A percentile compares a stretch with the other conserved stretches of the same genome.
Evolutionary conservation across 345 rosid species (phyloP).

Genomic region (Ailanthus altissimus): DNA sequence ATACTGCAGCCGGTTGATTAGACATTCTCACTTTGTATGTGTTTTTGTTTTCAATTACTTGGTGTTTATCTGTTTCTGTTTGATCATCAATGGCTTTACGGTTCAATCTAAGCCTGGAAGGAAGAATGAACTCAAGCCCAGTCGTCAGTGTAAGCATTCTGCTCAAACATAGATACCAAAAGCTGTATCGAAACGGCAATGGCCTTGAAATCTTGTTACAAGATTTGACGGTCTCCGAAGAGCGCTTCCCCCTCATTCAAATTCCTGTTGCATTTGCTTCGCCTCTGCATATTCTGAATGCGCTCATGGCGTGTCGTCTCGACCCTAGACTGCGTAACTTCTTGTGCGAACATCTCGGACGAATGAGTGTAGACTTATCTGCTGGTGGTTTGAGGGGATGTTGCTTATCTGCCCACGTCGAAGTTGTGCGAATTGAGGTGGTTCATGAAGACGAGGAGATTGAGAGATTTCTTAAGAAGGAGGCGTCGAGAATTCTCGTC

Average conservation of each 20-base stretch:
- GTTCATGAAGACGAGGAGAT: not conserved
- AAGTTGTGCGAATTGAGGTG: not conserved
- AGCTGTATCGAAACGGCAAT: not conserved
- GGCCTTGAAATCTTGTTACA: not conserved
- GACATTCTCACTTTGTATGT: too few species aligned
- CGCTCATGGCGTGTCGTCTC: not conserved
- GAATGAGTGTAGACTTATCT: not conserved
- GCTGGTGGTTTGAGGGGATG: not conserved
- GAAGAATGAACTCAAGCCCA: not conserved
- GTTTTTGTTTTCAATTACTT: not conserved
- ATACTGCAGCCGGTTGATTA: too few species aligned
- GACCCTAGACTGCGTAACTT: not conserved
- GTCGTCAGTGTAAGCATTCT: not conserved
- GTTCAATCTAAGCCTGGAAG: not conserved
- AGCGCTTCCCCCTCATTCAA: not conserved
- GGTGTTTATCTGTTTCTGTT: too few species aligned
- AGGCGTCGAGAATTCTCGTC: not conserved
- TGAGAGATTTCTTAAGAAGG: not conserved
- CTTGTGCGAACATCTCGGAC: not conserved
- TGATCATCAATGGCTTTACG: not conserved
- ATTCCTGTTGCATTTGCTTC: not conserved
- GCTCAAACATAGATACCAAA: slow-evolving; percentile 1
- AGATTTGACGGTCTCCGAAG: not conserved
- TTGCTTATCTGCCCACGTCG: not conserved
- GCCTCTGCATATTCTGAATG: not conserved